phyloP scores from a whole-genome alignment of 768 basidiomycete species.

The Hygrophoropsis aurantiaca region DNA sequence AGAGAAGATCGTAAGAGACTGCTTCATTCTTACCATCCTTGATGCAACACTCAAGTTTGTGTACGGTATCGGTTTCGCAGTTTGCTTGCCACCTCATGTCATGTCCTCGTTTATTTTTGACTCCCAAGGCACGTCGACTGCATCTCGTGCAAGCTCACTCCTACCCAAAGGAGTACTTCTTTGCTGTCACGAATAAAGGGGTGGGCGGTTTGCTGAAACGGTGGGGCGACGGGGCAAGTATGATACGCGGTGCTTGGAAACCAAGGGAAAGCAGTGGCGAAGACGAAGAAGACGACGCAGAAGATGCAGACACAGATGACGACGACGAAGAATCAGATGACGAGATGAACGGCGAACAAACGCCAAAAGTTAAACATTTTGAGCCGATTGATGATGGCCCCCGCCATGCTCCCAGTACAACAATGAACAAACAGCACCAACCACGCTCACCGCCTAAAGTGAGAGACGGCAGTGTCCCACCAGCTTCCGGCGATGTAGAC shows the following conservation, averaged over 20 bases:
- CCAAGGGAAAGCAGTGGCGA: conserved; percentile 33
- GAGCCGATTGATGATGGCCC: conserved; percentile 4
- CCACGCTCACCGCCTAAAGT: conserved; percentile 5
- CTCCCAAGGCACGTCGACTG: conserved; percentile 73
- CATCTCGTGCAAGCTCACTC: conserved; percentile 82
- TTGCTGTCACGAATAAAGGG: conserved; percentile 89
- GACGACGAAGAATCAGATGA: conserved; percentile 23
- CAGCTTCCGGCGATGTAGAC: conserved; percentile 36
- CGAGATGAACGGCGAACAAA: conserved; percentile 18
- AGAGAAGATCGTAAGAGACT: conserved; percentile 69
- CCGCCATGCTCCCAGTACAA: conserved; percentile 16
- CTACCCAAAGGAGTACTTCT: conserved; percentile 90
- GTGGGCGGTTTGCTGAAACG: conserved; percentile 74
- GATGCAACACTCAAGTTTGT: not conserved
- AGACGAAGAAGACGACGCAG: conserved; percentile 11
- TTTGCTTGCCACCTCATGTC: conserved; percentile 76
- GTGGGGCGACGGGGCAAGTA: conserved; percentile 84
- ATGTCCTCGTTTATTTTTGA: conserved; percentile 61
- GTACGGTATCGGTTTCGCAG: conserved; percentile 30
- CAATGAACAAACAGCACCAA: conserved; percentile 11
- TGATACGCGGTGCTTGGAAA: conserved; percentile 76
- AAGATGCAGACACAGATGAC: conserved; percentile 11
- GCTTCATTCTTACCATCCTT: conserved; percentile 12
- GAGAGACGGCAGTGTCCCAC: conserved; percentile 16
- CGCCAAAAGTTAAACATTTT: conserved; percentile 19